Percentiles rank a stretch among this genome's conserved stretches.
Conservation (phyloP, 805 yeast species). For the Yamadazyma laniorum region DNA sequence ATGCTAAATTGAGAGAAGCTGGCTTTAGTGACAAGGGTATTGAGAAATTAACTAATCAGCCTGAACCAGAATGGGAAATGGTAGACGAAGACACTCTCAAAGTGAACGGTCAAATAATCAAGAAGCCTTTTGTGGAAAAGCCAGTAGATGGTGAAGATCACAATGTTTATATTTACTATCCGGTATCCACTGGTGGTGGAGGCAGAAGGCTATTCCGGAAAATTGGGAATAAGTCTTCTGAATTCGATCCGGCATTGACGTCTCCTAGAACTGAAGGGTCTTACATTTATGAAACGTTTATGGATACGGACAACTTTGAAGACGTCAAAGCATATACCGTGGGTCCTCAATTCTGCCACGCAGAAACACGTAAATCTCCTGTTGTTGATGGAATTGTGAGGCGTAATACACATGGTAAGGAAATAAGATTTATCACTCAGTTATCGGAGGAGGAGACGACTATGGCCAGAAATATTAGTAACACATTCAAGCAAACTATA, state of each 20-base stretch:
- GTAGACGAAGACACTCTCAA: conserved; percentile 70
- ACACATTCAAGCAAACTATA: conserved; percentile 82
- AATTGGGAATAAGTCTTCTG: conserved; percentile 95
- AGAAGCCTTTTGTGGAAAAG: conserved; percentile 94
- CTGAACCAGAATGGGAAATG: conserved; percentile 86
- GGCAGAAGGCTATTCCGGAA: conserved; percentile 92
- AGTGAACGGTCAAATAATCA: conserved; percentile 68
- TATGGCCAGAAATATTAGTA: conserved; percentile 78
- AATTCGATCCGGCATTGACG: conserved; percentile 78
- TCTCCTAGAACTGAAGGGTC: conserved; percentile 87
- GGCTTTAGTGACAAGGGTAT: conserved; percentile 47
- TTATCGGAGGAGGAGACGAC: conserved; percentile 68
- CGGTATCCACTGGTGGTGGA: conserved; percentile 91
- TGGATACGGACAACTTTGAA: conserved; percentile 97
- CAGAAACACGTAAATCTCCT: conserved; percentile 97
- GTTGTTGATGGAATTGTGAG: conserved; percentile 99
- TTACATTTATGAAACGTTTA: conserved; percentile 86
- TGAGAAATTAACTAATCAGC: conserved; percentile 57
- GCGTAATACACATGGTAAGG: conserved; percentile 96
- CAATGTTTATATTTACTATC: conserved; percentile 89
- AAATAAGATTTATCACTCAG: conserved; percentile 84
- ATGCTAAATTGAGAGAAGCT: conserved; percentile 43
- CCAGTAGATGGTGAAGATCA: conserved; percentile 99
- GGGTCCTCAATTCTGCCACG: conserved; percentile 88
- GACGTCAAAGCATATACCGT: conserved; percentile 99